Base-by-base conservation (phyloP, 2,329 filamentous ascomycete species). In the Septoria petroselini region DNA sequence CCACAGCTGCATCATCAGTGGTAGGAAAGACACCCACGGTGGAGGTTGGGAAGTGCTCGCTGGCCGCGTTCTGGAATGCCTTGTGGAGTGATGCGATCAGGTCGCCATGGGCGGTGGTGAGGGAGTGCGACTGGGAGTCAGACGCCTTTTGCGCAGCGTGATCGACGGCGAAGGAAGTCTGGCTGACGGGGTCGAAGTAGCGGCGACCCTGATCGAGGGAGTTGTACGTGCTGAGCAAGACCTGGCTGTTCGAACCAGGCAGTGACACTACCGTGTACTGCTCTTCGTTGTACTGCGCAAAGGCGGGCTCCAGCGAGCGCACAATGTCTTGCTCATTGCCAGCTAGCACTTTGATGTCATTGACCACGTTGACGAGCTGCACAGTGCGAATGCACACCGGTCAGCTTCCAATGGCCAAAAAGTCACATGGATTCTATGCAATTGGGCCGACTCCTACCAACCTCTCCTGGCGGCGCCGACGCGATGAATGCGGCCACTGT, bases 391-490 rank as follows among this genome's bases (percentile, higher is more conserved):
- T 48, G 33, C 38, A 27, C 23, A 5, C 23, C 23, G 9, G 9
- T 27, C 9, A 27, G 23, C 23, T 27, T 27, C 9, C 23, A 27
- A 5, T 5, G 23, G 23, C 5, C 23, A 27, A 27, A 27, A 27
- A 5, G 23, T 27, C 23, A 27, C 23, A 27, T 27, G 23, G 23
- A 27, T 27, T 27, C 5, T 27, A 9, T 27, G 23, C 9, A 27
- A 9, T 9, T 27, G 56, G 53, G 56, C 54, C 34, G 48, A 48
- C 31, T 56, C 55, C 58, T 58, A 70, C 73, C 63, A 81, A 95
- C 91, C 86, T 98, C 93, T 76, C 93, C 93, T 17, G 93, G 93
- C 40, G 93, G 93, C 64, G 93, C 90, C 66, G 89, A 88, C 75
- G 95, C 85, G 59, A 98, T 85, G 70, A 97, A 98, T 43, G 90